Base-by-base conservation (phyloP, 2,329 filamentous ascomycete genomes). In the Talaromyces funiculosus region DNA sequence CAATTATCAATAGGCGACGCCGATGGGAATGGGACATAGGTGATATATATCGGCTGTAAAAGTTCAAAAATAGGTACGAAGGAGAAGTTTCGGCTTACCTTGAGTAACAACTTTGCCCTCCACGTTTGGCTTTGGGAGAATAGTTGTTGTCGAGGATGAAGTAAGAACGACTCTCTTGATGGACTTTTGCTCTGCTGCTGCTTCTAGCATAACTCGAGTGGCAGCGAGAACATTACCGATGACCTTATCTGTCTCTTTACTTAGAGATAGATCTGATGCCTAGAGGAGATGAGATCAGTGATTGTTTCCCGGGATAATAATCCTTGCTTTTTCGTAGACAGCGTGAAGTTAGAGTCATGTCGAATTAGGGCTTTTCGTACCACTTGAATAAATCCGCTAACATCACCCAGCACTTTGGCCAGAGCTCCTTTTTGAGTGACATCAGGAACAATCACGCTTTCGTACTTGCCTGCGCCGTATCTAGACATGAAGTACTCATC, bases 371-470 rank as follows among this genome's bases (percentile, higher is more conserved):
- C 45, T 51, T 12, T 51, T 14, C 57, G 20, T 55, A 60, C 57
- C 26, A 60, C 57, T 20, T 60, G 49, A 18, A 54, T 22, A 14
- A 60, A 20, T 16, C 33, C 49, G n/a, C 47, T 40, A 20, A 43
- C 47, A 54, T 26, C 57, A 20, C 53, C 42, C 35, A 60, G 26
- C 14, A 54, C 24, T n/a, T 60, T 40, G 14, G 43, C 49, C n/a
- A 51, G 53, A 14, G 45, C 18, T 2, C 40, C 57, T 47, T 60
- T 51, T 18, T 69, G 64, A 1, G 78, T 78, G 3, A 79, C 73
- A 2, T 72, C 74, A 0, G 70, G 67, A 2, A 81, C 71, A 16
- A 68, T 62, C 16, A 73, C 67, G 16, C 75, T 64, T 33, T 75
- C 71, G 43, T 79, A 72, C 12, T 67, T 61, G 6, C 68, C 70